Evolutionary conservation across 2,329 filamentous ascomycete species (phyloP), one percentile per base, ranked within the genome.

Genomic region (Cercospora brassicicola): DNA sequence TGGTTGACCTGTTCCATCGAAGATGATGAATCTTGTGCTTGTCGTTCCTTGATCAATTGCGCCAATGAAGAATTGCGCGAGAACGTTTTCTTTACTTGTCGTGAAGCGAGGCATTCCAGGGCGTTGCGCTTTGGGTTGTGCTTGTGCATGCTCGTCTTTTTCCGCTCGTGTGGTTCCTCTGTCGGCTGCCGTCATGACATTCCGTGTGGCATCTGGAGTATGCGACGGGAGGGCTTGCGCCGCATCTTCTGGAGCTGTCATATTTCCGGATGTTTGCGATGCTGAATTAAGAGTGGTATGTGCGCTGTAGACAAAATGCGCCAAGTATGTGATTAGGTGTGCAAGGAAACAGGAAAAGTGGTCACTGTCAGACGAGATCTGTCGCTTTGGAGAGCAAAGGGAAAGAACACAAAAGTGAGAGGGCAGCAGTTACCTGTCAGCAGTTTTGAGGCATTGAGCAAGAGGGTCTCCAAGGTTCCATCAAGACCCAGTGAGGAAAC

Each of bases 11-110:
- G 87, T 82, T 71, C 88, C 88, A 80, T 96, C 89, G 82, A 97
- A 97, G 77, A 97, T 94, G 74, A 97, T 87, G 81, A 97, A 97
- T 51, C 93, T 88, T 45, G 93, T 91, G 67, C 91, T 94, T 30
- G 93, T 97, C 11, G 93, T 97, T 67, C 93, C 93, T 77, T 96
- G 92, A 78, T 97, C 93, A 77, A 97, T 94, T 72, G 91, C 91
- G 67, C 93, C 93, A 70, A 96, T 90, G 76, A 92, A 96, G 82
- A 87, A 75, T 39, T 73, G 69, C n/a, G 73, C 67, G 7, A 79
- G 69, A 11, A 77, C 73, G 57, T 78, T 77, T 60, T 79, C 77
- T 67, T 77, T 75, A 51, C 73, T 76, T 15, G 74, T 75, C 3
- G 76, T 77, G 71, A 78, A 78, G 53, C 76, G 71, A 23, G 74